Percentiles rank a stretch among this genome's conserved stretches.
These are phyloP conservation scores for Exophiala bonariae DNA, from an alignment of 2,329 filamentous ascomycete species.

Conservation along the genomic window DNA sequence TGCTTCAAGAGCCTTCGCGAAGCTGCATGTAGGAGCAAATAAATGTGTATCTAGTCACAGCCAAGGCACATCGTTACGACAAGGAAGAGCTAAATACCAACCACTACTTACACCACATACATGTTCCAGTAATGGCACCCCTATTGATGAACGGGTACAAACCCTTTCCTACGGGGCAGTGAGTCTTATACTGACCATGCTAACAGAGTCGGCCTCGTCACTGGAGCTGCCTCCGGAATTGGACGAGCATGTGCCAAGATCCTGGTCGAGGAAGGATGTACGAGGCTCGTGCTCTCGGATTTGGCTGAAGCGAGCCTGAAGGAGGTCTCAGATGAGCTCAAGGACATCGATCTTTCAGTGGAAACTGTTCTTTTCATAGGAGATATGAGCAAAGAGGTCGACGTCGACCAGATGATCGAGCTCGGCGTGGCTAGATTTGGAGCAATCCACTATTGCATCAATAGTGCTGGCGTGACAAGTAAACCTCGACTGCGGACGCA, in stretches of 20 bases:
- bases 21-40: no score
- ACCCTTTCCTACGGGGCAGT: background rate
- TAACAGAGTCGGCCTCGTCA: conserved; percentile 18
- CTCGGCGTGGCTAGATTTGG: conserved; percentile 56
- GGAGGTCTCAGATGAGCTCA: conserved; percentile 15
- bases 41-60: no score
- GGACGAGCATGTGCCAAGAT: conserved; percentile 19
- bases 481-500: conserved; percentile 27
- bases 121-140: conserved; percentile 15
- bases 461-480: conserved; percentile 31
- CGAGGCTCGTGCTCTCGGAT: conserved; percentile 20
- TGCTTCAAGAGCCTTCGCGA: no score
- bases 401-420: conserved; percentile 56
- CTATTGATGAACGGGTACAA: conserved; percentile 16
- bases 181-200: conserved; percentile 5
- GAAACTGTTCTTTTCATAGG: conserved; percentile 26
- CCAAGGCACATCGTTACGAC: no score
- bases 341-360: conserved; percentile 8
- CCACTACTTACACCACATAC: no score
- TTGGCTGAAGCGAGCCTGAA: conserved; percentile 9
- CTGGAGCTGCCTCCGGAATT: conserved; percentile 23
- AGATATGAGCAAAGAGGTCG: conserved; percentile 53
- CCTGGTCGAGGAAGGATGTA: conserved; percentile 21
- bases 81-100: no score
- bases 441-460: conserved; percentile 31